Percentiles rank a stretch among this genome's conserved stretches.
These are phyloP conservation scores for Chenopodium berlandieri DNA, from an alignment of 148 eudicot species.

Conservation along the genomic window DNA sequence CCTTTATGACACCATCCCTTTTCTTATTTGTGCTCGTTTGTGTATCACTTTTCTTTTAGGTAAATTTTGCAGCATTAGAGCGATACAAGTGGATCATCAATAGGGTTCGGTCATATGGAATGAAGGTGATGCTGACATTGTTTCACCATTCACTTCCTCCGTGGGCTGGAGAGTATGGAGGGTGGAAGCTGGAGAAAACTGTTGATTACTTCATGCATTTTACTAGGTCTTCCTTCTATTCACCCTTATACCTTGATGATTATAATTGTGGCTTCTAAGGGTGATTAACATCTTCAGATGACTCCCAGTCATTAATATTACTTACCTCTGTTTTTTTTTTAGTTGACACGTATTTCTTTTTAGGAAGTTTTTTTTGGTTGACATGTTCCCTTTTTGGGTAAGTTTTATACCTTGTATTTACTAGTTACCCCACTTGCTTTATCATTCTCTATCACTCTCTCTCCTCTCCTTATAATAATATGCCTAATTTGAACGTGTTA, in stretches of 20 bases:
- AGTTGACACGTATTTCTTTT: no score
- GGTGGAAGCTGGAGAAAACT: constrained; percentile 94
- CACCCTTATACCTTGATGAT: constrained; percentile 3
- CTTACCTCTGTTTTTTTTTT: no score
- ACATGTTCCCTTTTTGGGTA: no score
- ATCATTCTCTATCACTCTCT: no score
- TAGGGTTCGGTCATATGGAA: constrained; percentile 75
- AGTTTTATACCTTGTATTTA: no score
- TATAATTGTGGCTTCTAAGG: background rate
- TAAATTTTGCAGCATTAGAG: constrained; percentile 93
- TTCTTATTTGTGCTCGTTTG: constrained; percentile 1
- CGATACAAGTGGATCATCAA: constrained; percentile 89
- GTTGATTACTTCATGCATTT: constrained; percentile 89
- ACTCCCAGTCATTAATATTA: background rate
- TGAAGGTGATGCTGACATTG: constrained; percentile 97
- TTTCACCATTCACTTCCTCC: constrained; percentile 97
- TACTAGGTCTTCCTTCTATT: constrained; percentile 54
- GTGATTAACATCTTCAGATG: background rate
- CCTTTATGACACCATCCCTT: background rate
- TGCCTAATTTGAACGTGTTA: no score
- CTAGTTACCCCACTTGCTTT: no score
- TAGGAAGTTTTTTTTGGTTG: no score
- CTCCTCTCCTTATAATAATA: no score
- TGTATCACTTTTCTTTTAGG: constrained; percentile 38
- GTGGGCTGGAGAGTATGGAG: constrained; percentile 99